Evolutionary conservation across 1,284 basidiomycete genomes (phyloP), one percentile per base, ranked within the genome.

Genomic region (Gomphus sp.): DNA sequence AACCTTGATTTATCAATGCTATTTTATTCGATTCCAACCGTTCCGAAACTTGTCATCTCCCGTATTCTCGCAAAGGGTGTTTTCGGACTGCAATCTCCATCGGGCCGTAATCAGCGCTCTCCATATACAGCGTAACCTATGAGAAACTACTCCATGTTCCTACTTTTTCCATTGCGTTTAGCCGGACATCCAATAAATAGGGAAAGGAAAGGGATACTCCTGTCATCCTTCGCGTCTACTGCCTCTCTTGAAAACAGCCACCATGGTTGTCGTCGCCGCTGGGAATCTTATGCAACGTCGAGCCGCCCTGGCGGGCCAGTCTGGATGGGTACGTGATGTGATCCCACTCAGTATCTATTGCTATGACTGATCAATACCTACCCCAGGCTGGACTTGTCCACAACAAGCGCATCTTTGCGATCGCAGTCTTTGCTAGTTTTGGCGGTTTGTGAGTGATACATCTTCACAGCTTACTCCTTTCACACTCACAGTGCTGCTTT

Each of bases 401-500:
- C 61, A 87, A 87, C 66, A 73, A 76, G 37, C 76, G 75, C 61
- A 71, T 85, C 43, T 85, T 87, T 63, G 71, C 76, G 18, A 84
- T 85, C 56, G 80, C 84, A 11, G 76, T 88, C n/a, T 87, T 87
- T 65, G 85, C 85, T 4, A 86, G 84, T 12, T 73, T 87, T 31
- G 85, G 85, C 69, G 85, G 85, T 64, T 66, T 87, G 83, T 85
- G 67, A 71, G 83, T 73, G n/a, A 18, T 31, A 18, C 41, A n/a
- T 47, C 8, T 39, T 25, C n/a, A 28, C 16, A 47, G 44, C 33
- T 14, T 34, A 48, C 4, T 47, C 8, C 1, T 43, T 7, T 43
- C 14, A 37, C 41, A 60, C 33, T 18, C 41, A 60, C 28, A 28
- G 4, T n/a, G n/a, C n/a, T 48, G 2, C 58, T 10, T 31, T 50